Evolutionary conservation across 2,329 filamentous ascomycete genomes (phyloP), one percentile per base, ranked within the genome.

Genomic region (Nemania serpens): DNA sequence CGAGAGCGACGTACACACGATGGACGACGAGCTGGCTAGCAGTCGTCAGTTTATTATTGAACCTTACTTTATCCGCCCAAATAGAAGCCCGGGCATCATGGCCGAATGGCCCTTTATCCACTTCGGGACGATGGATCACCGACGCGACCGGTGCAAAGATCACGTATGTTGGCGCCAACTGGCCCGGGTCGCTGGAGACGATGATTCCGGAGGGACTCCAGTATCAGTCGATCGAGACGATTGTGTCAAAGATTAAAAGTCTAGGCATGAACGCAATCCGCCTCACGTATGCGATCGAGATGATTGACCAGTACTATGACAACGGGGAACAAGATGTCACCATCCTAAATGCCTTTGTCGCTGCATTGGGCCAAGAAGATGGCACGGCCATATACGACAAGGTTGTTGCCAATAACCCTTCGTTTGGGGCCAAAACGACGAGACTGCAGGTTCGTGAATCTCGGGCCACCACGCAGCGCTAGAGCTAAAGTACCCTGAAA

Each of bases 141-240:
- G 76, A 82, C 64, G 75, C 76, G 2, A 70, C 74, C 3, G 79
- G 79, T 43, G 68, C 76, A 2, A 77, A 75, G 22, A 71, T 85
- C 25, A 80, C 75, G 1, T 81, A 82, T 57, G 83, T 81, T 4
- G 85, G 85, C 1, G 81, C 80, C 12, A 88, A 88, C 67, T 88
- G 86, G 86, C 84, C 85, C 0, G 86, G 84, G 0, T 81, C 82
- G 3, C 80, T 79, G 34, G 84, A 87, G 36, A 78, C 82, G 10
- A 88, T 88, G 85, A 77, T 88, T 0, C 86, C 85, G 0, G 86
- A 89, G 66, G 86, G 86, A 2, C 78, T 88, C 0, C 86, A 88
- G 68, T 87, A 87, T 71, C 80, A 82, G 36, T 87, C 85, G 0
- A 77, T 88, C 43, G 75, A 79, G 37, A 74, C 73, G 2, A 84